Evolutionary conservation across 768 basidiomycete species (phyloP), one percentile per base, ranked within the genome.

Genomic region (Cyclocybe aegerita): DNA sequence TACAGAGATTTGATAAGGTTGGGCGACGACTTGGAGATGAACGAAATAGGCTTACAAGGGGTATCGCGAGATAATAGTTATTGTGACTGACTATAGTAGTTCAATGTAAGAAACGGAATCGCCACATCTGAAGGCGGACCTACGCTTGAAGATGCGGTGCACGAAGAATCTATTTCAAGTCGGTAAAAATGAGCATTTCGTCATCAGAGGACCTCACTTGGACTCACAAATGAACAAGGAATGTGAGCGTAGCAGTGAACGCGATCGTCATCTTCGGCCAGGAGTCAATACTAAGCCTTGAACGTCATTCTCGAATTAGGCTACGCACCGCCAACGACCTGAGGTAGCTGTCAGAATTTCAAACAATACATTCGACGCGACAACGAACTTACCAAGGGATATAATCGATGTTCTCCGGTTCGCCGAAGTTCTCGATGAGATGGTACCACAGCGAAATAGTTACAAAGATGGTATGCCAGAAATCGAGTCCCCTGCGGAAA

Each of bases 181-280:
- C 11, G 29, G 50, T 33, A 30, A 35, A 1, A 5, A 1, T 16
- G 30, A 34, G 11, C 23, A 14, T 38, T 9, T 9, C 37, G 16
- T 16, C 7, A 16, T 35, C 10, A 14, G 7, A 33, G 3, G 7
- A 29, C 17, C 34, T 37, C 41, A 12, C 23, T 23, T 5, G 23
- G n/a, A 46, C 69, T 30, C 51, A 79, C 77, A 78, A 75, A 50
- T 81, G 79, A 4, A 81, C 78, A 17, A 79, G 65, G 44, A 79
- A 72, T 0, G 78, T 80, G 30, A 78, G 63, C 23, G 75, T 56
- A 0, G 77, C 78, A 55, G 70, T 70, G 14, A 69, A 54, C 10
- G 66, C 64, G 15, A 76, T 66, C 0, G 67, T 61, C 79, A 39
- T 7, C 54, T 36, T 57, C n/a, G 31, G 7, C 0, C 42, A 2